Base-by-base conservation (phyloP, 371 early-diverging fungal species). In the Circinella umbellata region DNA sequence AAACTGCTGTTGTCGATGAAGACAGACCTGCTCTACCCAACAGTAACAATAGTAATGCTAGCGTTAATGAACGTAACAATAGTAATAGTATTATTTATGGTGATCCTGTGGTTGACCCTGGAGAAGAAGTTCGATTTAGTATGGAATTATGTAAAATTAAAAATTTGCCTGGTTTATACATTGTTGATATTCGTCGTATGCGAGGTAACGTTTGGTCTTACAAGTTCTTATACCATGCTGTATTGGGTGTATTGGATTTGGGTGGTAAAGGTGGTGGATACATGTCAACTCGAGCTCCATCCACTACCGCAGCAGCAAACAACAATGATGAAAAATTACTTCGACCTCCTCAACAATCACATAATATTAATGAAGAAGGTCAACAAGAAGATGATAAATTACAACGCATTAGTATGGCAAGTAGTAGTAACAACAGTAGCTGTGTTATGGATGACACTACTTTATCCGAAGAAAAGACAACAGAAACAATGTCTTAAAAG, bases 181-280 rank as follows among this genome's bases (percentile, higher is more conserved):
- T 95, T 70, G 95, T 98, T 46, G 94, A 95, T 73, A 89, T 98
- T 76, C 90, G 95, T 73, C 90, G 98, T 61, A 83, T 93, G 81
- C 89, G 92, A 69, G 98, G 98, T 66, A 96, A 95, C 77, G 88
- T 93, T 38, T 97, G 97, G 98, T 88, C 90, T 0, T 97, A 95
- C 87, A 96, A 96, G 86, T 90, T 89, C 72, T 74, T 98, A 35
- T 97, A 97, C 79, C 90, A 95, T 71, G 81, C 86, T 9, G 75
- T 91, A 35, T 72, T 92, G 70, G 84, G 88, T 34, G 77, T 80
- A 4, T 72, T 91, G 66, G 87, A 90, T 48, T 73, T 91, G 54
- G 81, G 83, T 47, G 78, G 83, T 64, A 86, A 88, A 68, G 83
- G 74, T 37, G 81, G 78, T 3, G 27, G 27, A 27, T 83, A 84